Percentiles rank a stretch among this genome's conserved stretches.
Evolutionary conservation across 1,284 basidiomycete genomes (phyloP).

Genomic region (Ganoderma boninense): DNA sequence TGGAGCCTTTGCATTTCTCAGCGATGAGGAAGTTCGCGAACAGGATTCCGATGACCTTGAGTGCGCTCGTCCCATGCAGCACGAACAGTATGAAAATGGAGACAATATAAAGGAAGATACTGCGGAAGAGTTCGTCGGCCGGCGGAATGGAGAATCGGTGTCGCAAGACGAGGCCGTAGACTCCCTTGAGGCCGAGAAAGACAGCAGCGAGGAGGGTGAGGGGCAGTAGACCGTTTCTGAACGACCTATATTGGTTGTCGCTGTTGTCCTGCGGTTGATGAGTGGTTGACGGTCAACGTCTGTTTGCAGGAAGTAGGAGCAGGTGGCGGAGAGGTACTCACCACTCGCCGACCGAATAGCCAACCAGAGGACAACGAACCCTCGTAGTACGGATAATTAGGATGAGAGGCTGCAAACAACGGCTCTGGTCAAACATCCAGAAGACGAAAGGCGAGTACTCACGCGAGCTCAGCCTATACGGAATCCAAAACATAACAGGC

Average conservation of each 20-base stretch:
- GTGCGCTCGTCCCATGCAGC: slow-evolving; percentile 86
- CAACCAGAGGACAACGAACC: slow-evolving; percentile 71
- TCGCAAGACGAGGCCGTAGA: slow-evolving; percentile 28
- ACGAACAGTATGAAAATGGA: slow-evolving; percentile 76
- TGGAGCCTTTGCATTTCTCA: slow-evolving; percentile 53
- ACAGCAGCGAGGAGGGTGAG: slow-evolving; percentile 61
- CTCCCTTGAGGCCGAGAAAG: slow-evolving; percentile 56
- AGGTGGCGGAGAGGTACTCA: slow-evolving; percentile 47
- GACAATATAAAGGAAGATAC: slow-evolving; percentile 45
- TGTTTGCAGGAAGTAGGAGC: background rate
- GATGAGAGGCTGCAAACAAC: slow-evolving; percentile 63
- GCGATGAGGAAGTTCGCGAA: slow-evolving; percentile 76
- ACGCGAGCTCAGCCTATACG: slow-evolving; percentile 82
- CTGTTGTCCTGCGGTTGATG: slow-evolving; percentile 76
- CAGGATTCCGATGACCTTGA: slow-evolving; percentile 85
- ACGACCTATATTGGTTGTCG: slow-evolving; percentile 85
- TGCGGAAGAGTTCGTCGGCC: slow-evolving; percentile 30
- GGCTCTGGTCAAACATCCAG: background rate
- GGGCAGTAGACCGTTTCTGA: slow-evolving; percentile 77
- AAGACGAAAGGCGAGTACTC: slow-evolving; percentile 43
- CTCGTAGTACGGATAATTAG: slow-evolving; percentile 76
- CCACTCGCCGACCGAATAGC: slow-evolving; percentile 72
- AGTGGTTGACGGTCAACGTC: background rate
- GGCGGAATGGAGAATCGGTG: background rate
- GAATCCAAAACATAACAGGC: slow-evolving; percentile 84